Base-by-base conservation (phyloP, 2,329 filamentous ascomycete genomes). In the Aspergillus ibericus region DNA sequence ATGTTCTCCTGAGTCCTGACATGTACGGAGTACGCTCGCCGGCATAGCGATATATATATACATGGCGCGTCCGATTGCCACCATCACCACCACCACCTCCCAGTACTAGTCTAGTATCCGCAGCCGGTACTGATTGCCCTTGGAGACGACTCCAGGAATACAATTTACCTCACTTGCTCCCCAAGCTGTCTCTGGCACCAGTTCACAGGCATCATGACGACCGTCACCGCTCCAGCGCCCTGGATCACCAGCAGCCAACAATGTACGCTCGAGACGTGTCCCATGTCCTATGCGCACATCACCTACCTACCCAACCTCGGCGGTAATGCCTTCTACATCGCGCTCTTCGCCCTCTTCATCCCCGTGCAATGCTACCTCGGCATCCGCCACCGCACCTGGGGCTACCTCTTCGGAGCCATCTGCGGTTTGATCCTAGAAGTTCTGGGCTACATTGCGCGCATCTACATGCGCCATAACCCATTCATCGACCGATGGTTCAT, bases 401-500 rank as follows among this genome's bases (percentile, higher is more conserved):
- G 44, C 0, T 48, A 48, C 44, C 44, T 48, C 15, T 29, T 48
- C 44, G 44, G 44, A 4, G 9, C 44, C 9, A 48, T 48, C 44
- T 48, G 44, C 25, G 44, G 44, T 1, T 15, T 48, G 2, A 48
- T 48, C 44, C 44, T 48, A 0, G 27, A 53, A 9, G 50, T 53
- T 2, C 35, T 53, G 20, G 50, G 50, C 9, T 53, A 53, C 16
- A 42, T 42, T 3, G 50, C 8, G 5, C 50, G 50, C 20, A 53
- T 53, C 15, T 40, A 53, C 20, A 53, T 53, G 50, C 32, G 50
- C 15, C 22, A 40, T 6, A 53, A 53, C 34, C 50, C 50, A 4
- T 53, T 53, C n/a, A 53, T 53, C 20, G 50, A 53, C 27, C 35
- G 34, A 15, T 53, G 50, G 50, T 53, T 53, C 8, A 53, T 42